These are phyloP conservation scores for Phytophthora megakarya DNA, from an alignment of 352 stramenopile genomes.

Conservation along the genomic window DNA sequence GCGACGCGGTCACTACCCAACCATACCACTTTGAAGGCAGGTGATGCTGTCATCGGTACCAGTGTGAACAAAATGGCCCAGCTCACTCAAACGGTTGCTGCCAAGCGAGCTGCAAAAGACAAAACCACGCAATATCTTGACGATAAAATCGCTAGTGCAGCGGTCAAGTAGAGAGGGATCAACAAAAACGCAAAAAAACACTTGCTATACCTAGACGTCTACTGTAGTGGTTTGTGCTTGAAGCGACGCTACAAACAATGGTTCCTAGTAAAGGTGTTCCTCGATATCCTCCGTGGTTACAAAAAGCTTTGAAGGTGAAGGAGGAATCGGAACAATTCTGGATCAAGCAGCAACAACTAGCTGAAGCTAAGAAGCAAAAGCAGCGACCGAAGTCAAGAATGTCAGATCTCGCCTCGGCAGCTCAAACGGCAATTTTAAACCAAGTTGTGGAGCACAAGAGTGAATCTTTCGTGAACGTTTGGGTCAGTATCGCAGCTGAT, in stretches of 20 bases:
- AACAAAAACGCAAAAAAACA: neutral
- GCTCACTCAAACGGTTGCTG: constrained; percentile 70
- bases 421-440: constrained; percentile 3
- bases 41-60: constrained; percentile 62
- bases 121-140: constrained; percentile 83
- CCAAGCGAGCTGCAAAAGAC: constrained; percentile 60
- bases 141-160: constrained; percentile 67
- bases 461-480: constrained; percentile 34
- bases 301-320: constrained; percentile 54
- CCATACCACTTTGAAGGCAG: constrained; percentile 50
- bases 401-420: constrained; percentile 5
- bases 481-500: constrained; percentile 49
- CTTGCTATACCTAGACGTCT: neutral
- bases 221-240: neutral
- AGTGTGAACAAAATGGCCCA: constrained; percentile 81
- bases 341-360: constrained; percentile 23
- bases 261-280: constrained; percentile 22
- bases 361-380: constrained; percentile 21
- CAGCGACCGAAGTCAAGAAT: constrained; percentile 19
- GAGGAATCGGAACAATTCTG: constrained; percentile 46
- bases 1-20: constrained; percentile 78
- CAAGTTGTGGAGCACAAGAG: constrained; percentile 2
- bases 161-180: constrained; percentile 37
- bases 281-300: constrained; percentile 71
- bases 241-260: constrained; percentile 25